Conservation (phyloP, 495 filamentous ascomycete genomes). For the Pyrenula aspistea region DNA sequence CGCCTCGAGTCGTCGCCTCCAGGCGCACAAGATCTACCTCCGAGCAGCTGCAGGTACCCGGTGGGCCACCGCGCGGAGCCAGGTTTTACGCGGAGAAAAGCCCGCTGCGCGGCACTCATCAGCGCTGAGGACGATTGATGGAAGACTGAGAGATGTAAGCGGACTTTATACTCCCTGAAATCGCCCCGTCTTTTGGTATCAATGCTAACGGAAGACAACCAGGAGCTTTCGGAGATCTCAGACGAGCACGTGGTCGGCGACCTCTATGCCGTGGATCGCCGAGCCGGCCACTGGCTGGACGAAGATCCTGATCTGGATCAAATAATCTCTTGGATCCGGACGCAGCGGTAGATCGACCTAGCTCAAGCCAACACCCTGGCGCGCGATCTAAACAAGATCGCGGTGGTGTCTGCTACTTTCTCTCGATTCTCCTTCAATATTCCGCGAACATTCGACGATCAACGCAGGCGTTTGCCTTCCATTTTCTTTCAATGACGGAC, state of each 20-base stretch:
- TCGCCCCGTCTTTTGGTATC: background rate
- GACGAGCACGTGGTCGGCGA: conserved; percentile 55
- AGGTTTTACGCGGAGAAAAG: conserved; percentile 51
- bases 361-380: no score
- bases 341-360: conserved; percentile 19
- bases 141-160: conserved; percentile 51
- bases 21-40: conserved; percentile 75
- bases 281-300: conserved; percentile 59
- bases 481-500: no score
- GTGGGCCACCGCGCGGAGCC: conserved; percentile 66
- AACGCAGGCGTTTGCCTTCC: no score
- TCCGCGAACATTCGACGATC: no score
- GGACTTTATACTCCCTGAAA: background rate
- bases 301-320: conserved; percentile 50
- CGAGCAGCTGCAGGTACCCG: conserved; percentile 63
- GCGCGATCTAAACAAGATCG: no score
- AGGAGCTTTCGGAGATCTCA: conserved; percentile 59
- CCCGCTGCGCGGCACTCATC: conserved; percentile 44
- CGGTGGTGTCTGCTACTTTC: no score
- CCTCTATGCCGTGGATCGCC: conserved; percentile 49
- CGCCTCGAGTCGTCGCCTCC: conserved; percentile 66
- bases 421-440: no score
- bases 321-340: conserved; percentile 32
- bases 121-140: conserved; percentile 45
- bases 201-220: conserved; percentile 4